Conservation (phyloP, 345 rosid genomes). For the Citrus glauca region DNA sequence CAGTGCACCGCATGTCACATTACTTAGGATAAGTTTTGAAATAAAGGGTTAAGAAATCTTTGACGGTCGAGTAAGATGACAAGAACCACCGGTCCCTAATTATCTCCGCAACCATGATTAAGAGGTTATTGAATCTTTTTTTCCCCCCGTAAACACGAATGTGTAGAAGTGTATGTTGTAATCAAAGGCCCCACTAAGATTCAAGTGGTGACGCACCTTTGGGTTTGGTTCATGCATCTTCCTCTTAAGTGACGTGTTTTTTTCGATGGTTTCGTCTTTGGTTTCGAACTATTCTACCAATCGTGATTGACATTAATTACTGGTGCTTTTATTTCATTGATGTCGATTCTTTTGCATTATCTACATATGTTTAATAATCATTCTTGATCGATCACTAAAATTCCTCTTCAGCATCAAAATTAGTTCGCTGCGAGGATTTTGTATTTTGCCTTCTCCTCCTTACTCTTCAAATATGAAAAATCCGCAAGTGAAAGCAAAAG, state of each 20-base stretch:
- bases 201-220: not conserved
- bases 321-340: not conserved
- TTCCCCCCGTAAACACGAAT: too few relatives aligned
- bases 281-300: slow-evolving; percentile 6
- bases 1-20: too few relatives aligned
- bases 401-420: not conserved
- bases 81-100: not conserved
- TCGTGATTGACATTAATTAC: not conserved
- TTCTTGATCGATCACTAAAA: not conserved
- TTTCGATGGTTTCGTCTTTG: not conserved
- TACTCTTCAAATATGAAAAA: too few relatives aligned
- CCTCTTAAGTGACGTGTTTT: not conserved
- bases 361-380: too few relatives aligned
- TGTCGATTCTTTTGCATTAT: not conserved
- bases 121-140: too few relatives aligned
- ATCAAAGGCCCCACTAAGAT: slow-evolving; percentile 6
- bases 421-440: not conserved
- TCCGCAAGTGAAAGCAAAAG: not conserved
- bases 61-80: not conserved
- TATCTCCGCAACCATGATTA: not conserved
- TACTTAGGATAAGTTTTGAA: too few relatives aligned
- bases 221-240: slow-evolving; percentile 24
- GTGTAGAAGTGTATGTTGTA: not conserved
- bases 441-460: not conserved
- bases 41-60: too few relatives aligned